Base-by-base conservation (phyloP, 257 asterid species). In the Gynochthodes officinalis region DNA sequence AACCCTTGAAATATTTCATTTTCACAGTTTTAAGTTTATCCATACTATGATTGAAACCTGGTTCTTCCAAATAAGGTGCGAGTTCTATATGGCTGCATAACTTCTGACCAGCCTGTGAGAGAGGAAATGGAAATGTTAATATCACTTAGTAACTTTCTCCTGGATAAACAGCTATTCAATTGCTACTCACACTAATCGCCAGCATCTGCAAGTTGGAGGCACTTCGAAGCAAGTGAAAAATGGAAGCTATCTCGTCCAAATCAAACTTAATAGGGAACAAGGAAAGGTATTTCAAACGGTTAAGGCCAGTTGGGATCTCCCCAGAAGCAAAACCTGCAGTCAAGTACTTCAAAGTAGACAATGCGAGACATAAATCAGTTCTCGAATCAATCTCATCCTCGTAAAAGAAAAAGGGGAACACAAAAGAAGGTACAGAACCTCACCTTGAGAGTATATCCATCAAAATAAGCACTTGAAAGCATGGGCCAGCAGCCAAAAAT, bases 141-240 rank as follows among this genome's bases (percentile, higher is more conserved):
- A 37, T 2, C 7, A 37, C 7, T 37, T 37, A 7, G 42, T 37
- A 37, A 37, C 42, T 37, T 37, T 37, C 42, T 7, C 3, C 3
- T 37, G 42, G 42, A 37, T 7, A 37, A 37, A 37, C 42, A 37
- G 6, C 42, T 7, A 37, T 37, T 37, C 7, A 37, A 37, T 37
- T 3, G 3, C 25, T 5, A 2, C 52, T 42, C 7, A 40, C 25
- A 37, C 12, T 1, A 37, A 70, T 53, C 23, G 2, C 74, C 42
- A 70, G 46, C 1, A 2, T 32, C 4, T 7, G 12, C 15, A 70
- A 58, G 37, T n/a, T 14, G 19, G 35, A 42, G 2, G 73, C 65
- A 65, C 73, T 65, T 52, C 25, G 60, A 39, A 74, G 49, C 8
- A 74, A 53, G 58, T 67, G 43, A 42, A 74, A n/a, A 55, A 66